These are phyloP conservation scores for Lentinula sp. DNA, from an alignment of 768 basidiomycete species.

Conservation along the genomic window DNA sequence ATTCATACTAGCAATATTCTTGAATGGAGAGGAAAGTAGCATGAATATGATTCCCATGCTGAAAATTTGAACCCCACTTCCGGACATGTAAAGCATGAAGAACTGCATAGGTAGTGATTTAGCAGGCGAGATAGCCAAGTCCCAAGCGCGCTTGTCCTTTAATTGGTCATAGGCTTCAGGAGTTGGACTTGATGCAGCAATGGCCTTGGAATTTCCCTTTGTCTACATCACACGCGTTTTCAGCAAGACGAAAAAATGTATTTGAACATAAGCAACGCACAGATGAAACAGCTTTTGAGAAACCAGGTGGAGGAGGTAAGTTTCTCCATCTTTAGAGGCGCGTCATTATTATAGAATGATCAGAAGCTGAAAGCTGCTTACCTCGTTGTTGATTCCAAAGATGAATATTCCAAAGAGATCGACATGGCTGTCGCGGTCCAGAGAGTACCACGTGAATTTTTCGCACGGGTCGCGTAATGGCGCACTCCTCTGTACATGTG, in stretches of 20 bases:
- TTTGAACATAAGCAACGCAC: constrained; percentile 14
- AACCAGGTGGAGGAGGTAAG: constrained; percentile 65
- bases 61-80: constrained; percentile 92
- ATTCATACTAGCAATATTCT: constrained; percentile 75
- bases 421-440: background rate
- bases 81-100: constrained; percentile 99
- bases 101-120: constrained; percentile 96
- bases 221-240: constrained; percentile 25
- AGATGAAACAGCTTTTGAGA: constrained; percentile 41
- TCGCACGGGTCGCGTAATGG: too few relatives aligned
- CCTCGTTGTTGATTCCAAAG: constrained; percentile 34
- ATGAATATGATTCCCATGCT: constrained; percentile 96
- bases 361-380: constrained; percentile 9
- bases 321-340: constrained; percentile 47
- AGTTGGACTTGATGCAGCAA: constrained; percentile 18
- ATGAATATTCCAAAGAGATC: constrained; percentile 29
- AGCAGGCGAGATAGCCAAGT: constrained; percentile 75
- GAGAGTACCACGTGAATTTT: too few relatives aligned
- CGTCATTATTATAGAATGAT: background rate
- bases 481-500: too few relatives aligned
- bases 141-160: constrained; percentile 81
- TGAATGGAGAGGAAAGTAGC: constrained; percentile 83
- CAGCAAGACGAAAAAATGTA: constrained; percentile 7
- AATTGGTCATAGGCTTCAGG: constrained; percentile 55
- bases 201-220: constrained; percentile 27